These are phyloP conservation scores for Pyrenopolyporus hunteri DNA, from an alignment of 495 filamentous ascomycete genomes.

Conservation along the genomic window DNA sequence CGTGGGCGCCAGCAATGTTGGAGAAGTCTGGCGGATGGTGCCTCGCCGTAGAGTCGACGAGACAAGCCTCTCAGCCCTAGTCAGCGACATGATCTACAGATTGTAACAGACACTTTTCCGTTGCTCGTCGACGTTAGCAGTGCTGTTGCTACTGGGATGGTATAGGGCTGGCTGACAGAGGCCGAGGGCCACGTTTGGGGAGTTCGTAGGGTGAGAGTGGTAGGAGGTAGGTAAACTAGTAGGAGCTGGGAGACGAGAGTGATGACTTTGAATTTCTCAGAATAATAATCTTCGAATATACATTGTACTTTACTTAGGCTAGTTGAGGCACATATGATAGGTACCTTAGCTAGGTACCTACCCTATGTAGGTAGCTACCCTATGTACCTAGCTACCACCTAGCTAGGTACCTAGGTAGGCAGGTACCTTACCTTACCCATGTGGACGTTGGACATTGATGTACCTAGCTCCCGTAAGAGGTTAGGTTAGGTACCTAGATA, in stretches of 20 bases:
- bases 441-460: too few species aligned
- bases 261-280: background rate
- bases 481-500: too few species aligned
- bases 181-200: background rate
- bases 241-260: background rate
- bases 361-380: too few species aligned
- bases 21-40: slow-evolving; percentile 12
- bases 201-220: background rate
- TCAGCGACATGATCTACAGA: slow-evolving; percentile 41
- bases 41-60: slow-evolving; percentile 41
- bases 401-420: too few species aligned
- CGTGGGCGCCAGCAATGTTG: slow-evolving; percentile 26
- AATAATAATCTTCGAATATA: too few species aligned
- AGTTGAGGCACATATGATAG: too few species aligned
- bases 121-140: background rate
- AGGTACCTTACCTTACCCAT: too few species aligned
- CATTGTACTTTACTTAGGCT: too few species aligned
- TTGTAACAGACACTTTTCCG: background rate
- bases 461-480: too few species aligned
- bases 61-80: slow-evolving; percentile 42
- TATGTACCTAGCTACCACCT: too few species aligned
- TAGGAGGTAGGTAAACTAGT: background rate
- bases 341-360: too few species aligned
- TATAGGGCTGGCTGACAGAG: background rate
- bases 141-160: background rate